Conservation (phyloP, 2,329 filamentous ascomycete genomes). For the Myriosclerotinia curreyana region DNA sequence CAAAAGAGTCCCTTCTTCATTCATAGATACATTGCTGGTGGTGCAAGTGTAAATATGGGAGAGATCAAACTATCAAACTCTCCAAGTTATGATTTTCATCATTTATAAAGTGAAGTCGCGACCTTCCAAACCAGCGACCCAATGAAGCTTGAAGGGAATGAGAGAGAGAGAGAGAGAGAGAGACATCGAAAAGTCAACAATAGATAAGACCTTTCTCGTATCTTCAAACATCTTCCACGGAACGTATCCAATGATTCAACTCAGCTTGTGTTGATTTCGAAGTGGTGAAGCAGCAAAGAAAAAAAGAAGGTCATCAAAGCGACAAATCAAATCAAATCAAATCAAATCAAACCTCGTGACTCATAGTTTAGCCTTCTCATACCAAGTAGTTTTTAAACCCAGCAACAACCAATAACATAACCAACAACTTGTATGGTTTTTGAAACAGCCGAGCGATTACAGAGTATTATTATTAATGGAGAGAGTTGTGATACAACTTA, state of each 20-base stretch:
- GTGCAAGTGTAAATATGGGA: too few relatives aligned
- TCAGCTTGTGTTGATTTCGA: background rate
- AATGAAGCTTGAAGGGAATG: background rate
- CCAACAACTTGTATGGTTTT: background rate
- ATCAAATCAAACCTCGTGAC: too few relatives aligned
- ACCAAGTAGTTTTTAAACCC: too few relatives aligned
- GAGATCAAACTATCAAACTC: background rate
- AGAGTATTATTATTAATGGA: too few relatives aligned
- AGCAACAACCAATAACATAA: background rate
- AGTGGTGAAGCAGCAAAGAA: background rate
- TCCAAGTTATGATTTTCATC: background rate
- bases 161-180: too few relatives aligned
- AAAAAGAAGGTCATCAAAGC: background rate
- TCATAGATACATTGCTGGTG: background rate
- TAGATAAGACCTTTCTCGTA: too few relatives aligned
- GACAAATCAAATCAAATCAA: constrained; percentile 1
- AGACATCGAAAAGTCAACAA: too few relatives aligned
- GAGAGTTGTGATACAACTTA: too few relatives aligned
- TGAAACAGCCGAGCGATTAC: too few relatives aligned
- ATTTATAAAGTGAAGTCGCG: background rate
- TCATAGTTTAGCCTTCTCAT: too few relatives aligned
- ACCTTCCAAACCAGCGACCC: background rate
- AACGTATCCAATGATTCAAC: background rate
- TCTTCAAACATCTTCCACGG: background rate
- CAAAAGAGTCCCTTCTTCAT: too few relatives aligned